Conservation (phyloP, 2,329 filamentous ascomycete genomes). For the Ophiostoma sp. region DNA sequence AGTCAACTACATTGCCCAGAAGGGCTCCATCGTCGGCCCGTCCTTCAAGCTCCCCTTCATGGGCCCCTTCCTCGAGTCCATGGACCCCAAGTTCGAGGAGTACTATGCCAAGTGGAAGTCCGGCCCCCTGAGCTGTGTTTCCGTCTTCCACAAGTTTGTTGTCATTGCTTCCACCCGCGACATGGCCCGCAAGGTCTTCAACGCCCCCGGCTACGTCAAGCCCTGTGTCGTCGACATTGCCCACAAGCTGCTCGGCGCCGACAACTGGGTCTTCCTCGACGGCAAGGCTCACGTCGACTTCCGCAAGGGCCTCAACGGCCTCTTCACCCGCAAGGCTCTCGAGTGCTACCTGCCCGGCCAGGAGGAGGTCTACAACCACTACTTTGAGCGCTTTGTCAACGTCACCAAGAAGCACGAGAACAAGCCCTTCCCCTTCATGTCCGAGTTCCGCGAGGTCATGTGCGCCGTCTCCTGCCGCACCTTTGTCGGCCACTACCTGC, state of each 20-base stretch:
- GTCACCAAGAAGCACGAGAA: constrained; percentile 66
- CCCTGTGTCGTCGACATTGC: constrained; percentile 94
- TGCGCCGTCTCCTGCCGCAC: constrained; percentile 91
- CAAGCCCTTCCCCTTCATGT: constrained; percentile 82
- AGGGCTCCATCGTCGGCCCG: constrained; percentile 71
- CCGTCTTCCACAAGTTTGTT: constrained; percentile 97
- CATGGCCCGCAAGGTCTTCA: constrained; percentile 94
- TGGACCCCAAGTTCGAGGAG: constrained; percentile 85
- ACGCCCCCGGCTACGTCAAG: constrained; percentile 86
- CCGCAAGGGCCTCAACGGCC: constrained; percentile 88
- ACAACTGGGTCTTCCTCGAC: constrained; percentile 97
- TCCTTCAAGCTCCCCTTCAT: constrained; percentile 77
- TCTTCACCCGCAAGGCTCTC: constrained; percentile 89
- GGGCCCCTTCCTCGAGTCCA: constrained; percentile 88
- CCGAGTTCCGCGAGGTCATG: constrained; percentile 86
- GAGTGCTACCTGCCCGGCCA: constrained; percentile 85
- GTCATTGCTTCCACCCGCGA: constrained; percentile 94
- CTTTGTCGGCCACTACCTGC: constrained; percentile 96
- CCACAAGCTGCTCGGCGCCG: constrained; percentile 82
- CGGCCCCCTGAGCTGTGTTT: constrained; percentile 90
- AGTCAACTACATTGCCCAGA: constrained; percentile 72
- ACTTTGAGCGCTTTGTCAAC: constrained; percentile 73
- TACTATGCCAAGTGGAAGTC: constrained; percentile 92
- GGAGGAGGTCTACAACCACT: constrained; percentile 83
- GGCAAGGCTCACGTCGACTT: constrained; percentile 94